Percentiles rank a stretch among this genome's conserved stretches.
Conservation (phyloP, 352 stramenopile species). For the Blastocystis sp. region DNA sequence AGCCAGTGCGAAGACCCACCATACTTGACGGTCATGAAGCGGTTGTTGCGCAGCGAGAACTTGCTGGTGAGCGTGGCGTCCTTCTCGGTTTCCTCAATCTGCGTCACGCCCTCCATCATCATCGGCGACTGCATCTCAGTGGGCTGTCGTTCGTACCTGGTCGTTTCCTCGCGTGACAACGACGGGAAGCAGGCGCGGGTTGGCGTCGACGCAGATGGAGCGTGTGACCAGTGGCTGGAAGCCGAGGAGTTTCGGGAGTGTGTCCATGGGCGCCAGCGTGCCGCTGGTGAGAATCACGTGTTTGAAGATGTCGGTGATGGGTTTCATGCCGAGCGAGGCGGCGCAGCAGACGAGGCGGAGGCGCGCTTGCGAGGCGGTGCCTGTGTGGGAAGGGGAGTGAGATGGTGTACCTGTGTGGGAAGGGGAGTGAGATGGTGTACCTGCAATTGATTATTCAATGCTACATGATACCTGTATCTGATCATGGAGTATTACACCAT, state of each 20-base stretch:
- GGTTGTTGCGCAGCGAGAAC: slow-evolving; percentile 15
- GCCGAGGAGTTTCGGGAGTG: slow-evolving; percentile 93
- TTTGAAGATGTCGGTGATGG: slow-evolving; percentile 87
- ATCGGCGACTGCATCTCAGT: neutral
- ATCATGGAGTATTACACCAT: no score
- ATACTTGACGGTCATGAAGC: neutral
- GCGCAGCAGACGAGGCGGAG: slow-evolving; percentile 89
- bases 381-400: no score
- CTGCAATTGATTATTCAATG: no score
- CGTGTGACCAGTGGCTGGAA: slow-evolving; percentile 87
- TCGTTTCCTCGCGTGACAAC: slow-evolving; percentile 90
- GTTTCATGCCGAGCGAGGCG: slow-evolving; percentile 88
- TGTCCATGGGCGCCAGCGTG: slow-evolving; percentile 92
- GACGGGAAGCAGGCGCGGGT: slow-evolving; percentile 86
- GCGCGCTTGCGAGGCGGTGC: slow-evolving; percentile 64
- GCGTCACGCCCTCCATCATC: neutral
- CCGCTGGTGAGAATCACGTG: slow-evolving; percentile 76
- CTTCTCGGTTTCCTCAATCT: neutral
- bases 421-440: no score
- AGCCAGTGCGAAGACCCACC: slow-evolving; percentile 59
- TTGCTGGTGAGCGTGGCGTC: neutral
- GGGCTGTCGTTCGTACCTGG: slow-evolving; percentile 64
- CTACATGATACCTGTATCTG: no score
- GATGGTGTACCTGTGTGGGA: no score
- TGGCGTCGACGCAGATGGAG: slow-evolving; percentile 88